phyloP scores from a whole-genome alignment of 1,284 basidiomycete species.

The Paramarasmius palmivorus region DNA sequence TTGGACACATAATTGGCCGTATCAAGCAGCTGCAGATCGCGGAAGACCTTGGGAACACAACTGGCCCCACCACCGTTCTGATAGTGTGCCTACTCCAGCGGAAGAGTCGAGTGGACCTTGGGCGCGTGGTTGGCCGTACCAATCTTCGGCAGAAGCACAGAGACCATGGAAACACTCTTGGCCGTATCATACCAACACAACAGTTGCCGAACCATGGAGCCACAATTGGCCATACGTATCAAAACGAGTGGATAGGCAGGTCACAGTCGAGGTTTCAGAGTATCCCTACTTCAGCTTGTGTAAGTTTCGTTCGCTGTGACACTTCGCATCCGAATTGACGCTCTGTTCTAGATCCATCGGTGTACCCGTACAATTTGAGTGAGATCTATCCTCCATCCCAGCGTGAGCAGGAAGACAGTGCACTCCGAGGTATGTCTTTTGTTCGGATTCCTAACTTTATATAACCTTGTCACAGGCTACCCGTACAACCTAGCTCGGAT shows the following conservation, averaged over 20 bases:
- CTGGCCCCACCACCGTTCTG: background rate
- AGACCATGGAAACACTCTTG: constrained; percentile 3
- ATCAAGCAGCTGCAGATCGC: background rate
- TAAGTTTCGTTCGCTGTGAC: background rate
- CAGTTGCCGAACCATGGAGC: background rate
- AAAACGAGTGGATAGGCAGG: too few species aligned
- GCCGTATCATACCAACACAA: too few species aligned
- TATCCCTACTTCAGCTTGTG: constrained; percentile 10
- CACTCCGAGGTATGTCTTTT: background rate
- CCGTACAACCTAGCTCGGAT: background rate
- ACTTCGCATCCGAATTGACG: too few species aligned
- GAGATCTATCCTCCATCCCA: background rate
- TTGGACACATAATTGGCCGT: constrained; percentile 2
- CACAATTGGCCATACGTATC: background rate
- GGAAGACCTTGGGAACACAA: background rate
- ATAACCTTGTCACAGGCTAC: background rate
- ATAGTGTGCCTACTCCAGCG: too few species aligned
- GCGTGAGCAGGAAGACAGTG: background rate
- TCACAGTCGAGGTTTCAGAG: too few species aligned
- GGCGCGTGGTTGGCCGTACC: too few species aligned
- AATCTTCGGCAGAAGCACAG: too few species aligned
- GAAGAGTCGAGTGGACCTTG: background rate
- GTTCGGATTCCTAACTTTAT: background rate
- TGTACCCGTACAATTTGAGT: background rate
- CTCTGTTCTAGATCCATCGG: background rate